Evolutionary conservation across 257 asterid genomes (phyloP).

Genomic region (Solanum chilense): DNA sequence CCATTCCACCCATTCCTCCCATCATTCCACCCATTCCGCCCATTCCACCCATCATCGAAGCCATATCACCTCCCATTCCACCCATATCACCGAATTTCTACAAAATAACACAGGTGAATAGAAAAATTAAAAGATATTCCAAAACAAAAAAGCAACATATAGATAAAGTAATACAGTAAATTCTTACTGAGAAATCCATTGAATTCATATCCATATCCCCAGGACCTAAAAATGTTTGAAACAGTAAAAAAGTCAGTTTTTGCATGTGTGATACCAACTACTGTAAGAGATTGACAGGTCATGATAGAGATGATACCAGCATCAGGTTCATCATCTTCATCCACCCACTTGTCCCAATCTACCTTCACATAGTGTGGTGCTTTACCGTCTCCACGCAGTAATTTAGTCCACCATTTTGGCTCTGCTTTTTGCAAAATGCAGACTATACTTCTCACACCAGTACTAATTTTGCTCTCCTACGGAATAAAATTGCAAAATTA

Average conservation of each 20-base stretch:
- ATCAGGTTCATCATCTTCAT: conserved; percentile 80
- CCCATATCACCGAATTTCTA: conserved; percentile 75
- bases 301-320: not conserved
- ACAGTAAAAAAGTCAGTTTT: not conserved
- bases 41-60: conserved; percentile 3
- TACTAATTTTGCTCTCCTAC: conserved; percentile 77
- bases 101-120: not conserved
- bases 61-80: conserved; percentile 5
- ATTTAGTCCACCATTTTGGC: conserved; percentile 78
- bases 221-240: conserved; percentile 40
- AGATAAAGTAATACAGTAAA: not conserved
- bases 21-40: conserved; percentile 5
- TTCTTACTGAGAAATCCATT: conserved; percentile 88
- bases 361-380: conserved; percentile 86
- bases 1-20: conserved; percentile 17
- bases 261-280: not conserved
- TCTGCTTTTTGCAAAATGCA: conserved; percentile 81
- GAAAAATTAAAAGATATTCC: conserved; percentile 4
- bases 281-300: not conserved
- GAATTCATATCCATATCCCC: conserved; percentile 68
- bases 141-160: not conserved
- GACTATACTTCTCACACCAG: conserved; percentile 54
- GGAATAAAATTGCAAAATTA: not conserved
- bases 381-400: conserved; percentile 68
- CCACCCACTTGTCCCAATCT: conserved; percentile 99